A percentile compares a stretch with the other conserved stretches of the same genome.
Conservation (phyloP, 2,329 filamentous ascomycete genomes). For the Alternaria gansuensis region DNA sequence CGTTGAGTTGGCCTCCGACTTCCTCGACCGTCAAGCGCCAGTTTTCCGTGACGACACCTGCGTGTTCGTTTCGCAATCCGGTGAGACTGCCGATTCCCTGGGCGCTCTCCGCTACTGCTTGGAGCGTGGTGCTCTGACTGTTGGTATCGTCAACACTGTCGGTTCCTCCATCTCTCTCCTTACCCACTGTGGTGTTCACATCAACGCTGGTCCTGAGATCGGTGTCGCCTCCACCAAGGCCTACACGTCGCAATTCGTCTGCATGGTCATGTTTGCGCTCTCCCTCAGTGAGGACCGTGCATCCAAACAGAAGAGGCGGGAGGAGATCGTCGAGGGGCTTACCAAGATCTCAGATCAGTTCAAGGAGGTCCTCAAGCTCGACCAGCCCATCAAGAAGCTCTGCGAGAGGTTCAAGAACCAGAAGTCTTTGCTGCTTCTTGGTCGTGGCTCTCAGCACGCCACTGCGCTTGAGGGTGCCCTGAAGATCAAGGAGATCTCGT, state of each 20-base stretch:
- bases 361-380: conserved; percentile 87
- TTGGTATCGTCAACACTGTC: conserved; percentile 98
- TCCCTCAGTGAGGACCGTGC: conserved; percentile 96
- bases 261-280: conserved; percentile 99
- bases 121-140: conserved; percentile 94
- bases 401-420: conserved; percentile 96
- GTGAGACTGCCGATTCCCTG: conserved; percentile 96
- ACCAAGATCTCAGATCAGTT: conserved; percentile 89
- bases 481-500: conserved; percentile 99
- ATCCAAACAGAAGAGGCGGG: conserved; percentile 88
- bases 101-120: conserved; percentile 98
- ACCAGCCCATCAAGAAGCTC: conserved; percentile 92
- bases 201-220: conserved; percentile 98
- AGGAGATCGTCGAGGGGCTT: conserved; percentile 96
- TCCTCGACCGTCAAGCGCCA: conserved; percentile 93
- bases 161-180: conserved; percentile 98
- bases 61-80: conserved; percentile 98
- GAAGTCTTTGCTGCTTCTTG: conserved; percentile 92
- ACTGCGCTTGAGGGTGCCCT: conserved; percentile 95
- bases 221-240: conserved; percentile 99
- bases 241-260: conserved; percentile 98
- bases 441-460: conserved; percentile 94
- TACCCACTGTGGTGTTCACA: conserved; percentile 99
- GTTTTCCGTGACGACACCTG: conserved; percentile 99
- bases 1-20: conserved; percentile 96